These are phyloP conservation scores for Penicillium canescens DNA, from an alignment of 495 filamentous ascomycete species.

Conservation along the genomic window DNA sequence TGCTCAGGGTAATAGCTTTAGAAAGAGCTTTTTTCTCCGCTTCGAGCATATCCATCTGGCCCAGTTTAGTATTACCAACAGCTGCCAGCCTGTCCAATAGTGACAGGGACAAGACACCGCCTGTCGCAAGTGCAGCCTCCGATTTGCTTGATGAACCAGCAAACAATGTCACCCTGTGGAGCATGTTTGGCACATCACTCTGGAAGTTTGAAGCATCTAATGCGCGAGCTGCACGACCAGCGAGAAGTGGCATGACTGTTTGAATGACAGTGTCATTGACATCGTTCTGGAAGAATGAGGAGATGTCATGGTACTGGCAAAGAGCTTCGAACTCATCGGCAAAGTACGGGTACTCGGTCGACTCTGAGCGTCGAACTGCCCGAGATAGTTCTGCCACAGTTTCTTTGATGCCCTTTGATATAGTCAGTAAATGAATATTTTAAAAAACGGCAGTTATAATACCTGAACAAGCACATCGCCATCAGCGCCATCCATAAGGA, in stretches of 20 bases:
- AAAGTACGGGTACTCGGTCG: slow-evolving; percentile 49
- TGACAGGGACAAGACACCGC: slow-evolving; percentile 53
- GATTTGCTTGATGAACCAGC: slow-evolving; percentile 30
- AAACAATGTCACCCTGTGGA: slow-evolving; percentile 40
- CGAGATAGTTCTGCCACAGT: slow-evolving; percentile 59
- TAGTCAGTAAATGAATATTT: slow-evolving; percentile 11
- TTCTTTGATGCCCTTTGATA: slow-evolving; percentile 45
- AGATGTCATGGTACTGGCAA: slow-evolving; percentile 59
- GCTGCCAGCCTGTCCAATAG: slow-evolving; percentile 57
- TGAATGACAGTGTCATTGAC: slow-evolving; percentile 20
- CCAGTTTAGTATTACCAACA: slow-evolving; percentile 54
- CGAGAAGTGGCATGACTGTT: slow-evolving; percentile 40
- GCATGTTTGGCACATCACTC: slow-evolving; percentile 33
- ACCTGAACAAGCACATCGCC: slow-evolving; percentile 36
- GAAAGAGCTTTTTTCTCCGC: slow-evolving; percentile 64
- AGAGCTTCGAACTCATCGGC: slow-evolving; percentile 64
- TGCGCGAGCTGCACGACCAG: slow-evolving; percentile 39
- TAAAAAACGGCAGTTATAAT: slow-evolving; percentile 6
- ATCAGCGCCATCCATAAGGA: slow-evolving; percentile 41
- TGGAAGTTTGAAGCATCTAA: slow-evolving; percentile 33
- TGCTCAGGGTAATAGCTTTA: slow-evolving; percentile 48
- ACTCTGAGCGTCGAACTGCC: slow-evolving; percentile 37
- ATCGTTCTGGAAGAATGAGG: slow-evolving; percentile 19
- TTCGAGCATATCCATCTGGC: slow-evolving; percentile 64
- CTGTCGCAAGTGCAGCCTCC: slow-evolving; percentile 41